phyloP scores from a whole-genome alignment of 805 yeast genomes.

The Metschnikowia gruessii region DNA sequence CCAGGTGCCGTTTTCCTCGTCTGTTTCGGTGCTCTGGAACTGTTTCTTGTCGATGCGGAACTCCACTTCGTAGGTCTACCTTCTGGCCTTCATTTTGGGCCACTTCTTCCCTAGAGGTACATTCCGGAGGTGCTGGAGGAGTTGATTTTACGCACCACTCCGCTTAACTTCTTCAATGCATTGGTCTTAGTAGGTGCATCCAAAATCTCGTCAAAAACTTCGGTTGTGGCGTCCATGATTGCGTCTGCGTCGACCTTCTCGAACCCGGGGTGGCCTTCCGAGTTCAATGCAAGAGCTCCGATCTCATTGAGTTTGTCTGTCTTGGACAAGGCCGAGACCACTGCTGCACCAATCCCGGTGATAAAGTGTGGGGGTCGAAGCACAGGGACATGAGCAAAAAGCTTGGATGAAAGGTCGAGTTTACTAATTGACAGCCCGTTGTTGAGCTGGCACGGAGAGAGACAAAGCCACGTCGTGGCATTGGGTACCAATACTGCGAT shows the following conservation, averaged over 20 bases:
- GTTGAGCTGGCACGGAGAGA: conserved; percentile 39
- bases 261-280: conserved; percentile 62
- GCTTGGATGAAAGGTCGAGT: conserved; percentile 17
- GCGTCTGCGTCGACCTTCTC: conserved; percentile 50
- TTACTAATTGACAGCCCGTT: conserved; percentile 29
- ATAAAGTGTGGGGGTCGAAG: conserved; percentile 61
- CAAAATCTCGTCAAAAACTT: conserved; percentile 6
- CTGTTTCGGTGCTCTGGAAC: conserved; percentile 88
- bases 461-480: conserved; percentile 25
- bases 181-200: neutral
- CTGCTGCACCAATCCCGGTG: conserved; percentile 55
- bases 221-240: conserved; percentile 30
- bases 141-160: conserved; percentile 24
- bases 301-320: conserved; percentile 1
- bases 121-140: conserved; percentile 27
- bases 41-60: conserved; percentile 84
- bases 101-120: conserved; percentile 22
- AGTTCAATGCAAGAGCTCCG: conserved; percentile 39
- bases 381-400: conserved; percentile 20
- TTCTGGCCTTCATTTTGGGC: too few species aligned
- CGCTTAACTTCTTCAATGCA: conserved; percentile 20
- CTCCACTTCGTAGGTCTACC: conserved; percentile 16
- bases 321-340: conserved; percentile 26
- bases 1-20: conserved; percentile 91
- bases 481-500: conserved; percentile 19